These are phyloP conservation scores for Penicillium sp. DNA, from an alignment of 2,329 filamentous ascomycete genomes.

Conservation along the genomic window DNA sequence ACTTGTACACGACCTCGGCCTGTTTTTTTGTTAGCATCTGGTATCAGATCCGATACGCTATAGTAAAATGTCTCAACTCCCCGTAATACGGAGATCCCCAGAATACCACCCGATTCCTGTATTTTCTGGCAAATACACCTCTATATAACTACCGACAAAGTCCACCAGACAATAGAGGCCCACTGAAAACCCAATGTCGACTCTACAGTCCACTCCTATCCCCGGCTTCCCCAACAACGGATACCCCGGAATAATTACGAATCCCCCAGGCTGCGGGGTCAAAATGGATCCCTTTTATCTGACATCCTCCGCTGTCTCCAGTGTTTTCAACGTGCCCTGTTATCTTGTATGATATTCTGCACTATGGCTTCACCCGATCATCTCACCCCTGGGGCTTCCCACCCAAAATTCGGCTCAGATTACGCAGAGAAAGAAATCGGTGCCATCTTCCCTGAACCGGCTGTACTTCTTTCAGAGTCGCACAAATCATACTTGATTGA, in stretches of 20 bases:
- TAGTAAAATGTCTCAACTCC: neutral
- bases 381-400: neutral
- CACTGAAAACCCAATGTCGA: neutral
- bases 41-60: neutral
- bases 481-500: conserved; percentile 9
- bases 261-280: neutral
- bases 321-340: neutral
- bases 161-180: neutral
- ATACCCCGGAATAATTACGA: neutral
- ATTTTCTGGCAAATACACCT: neutral
- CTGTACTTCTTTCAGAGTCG: neutral
- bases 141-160: neutral
- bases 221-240: neutral
- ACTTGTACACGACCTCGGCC: neutral
- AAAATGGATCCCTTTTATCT: neutral
- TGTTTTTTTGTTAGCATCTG: neutral
- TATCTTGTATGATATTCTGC: neutral
- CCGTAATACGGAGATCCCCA: neutral
- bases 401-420: neutral
- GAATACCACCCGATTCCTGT: neutral
- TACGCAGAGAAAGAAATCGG: neutral
- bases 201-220: neutral
- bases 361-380: neutral
- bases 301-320: neutral
- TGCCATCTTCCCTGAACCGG: neutral